Evolutionary conservation across 2,329 filamentous ascomycete species (phyloP), one percentile per base, ranked within the genome.

Genomic region (Colletotrichum somersetense): DNA sequence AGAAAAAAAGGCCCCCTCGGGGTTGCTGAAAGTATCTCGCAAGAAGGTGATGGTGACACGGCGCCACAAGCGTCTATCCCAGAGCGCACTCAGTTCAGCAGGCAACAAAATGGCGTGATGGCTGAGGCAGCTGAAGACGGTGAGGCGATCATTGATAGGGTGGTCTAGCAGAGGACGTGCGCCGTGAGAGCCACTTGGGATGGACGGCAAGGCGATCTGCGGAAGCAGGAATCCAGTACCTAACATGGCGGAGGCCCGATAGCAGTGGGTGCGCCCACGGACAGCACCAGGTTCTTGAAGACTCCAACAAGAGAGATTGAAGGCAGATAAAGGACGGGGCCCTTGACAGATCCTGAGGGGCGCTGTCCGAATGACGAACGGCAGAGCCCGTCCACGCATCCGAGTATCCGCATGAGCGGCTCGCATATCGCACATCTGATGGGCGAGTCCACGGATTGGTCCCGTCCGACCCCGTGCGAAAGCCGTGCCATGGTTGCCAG

Each of bases 101-200:
- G 55, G 61, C 40, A 33, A 61, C 56, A 56, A 72, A 56, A 70
- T 72, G 70, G 70, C 70, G 70, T 72, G 70, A 70, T 65, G 52
- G 44, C 50, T 65, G 59, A 66, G 70, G 69, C 59, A 53, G 59
- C 48, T 72, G 59, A 72, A 55, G 59, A 59, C 69, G 69, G 69
- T 64, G 69, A 69, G 69, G 69, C 69, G 66, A 65, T 53, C 38
- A 48, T 69, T 50, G 59, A 42, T 61, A 70, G 61, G 66, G 70
- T 61, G 23, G 40, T 61, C 20, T 38, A 35, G 59, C 62, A 63
- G 55, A 56, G 70, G 61, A 56, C 66, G 70, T 72, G 70, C 66
- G 66, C 61, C 2, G 30, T 44, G 63, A 48, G 57, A 52, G 44
- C 16, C 33, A 61, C 61, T 65, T 65, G 55, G 65, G 69, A 69